Conservation (phyloP, 2,329 filamentous ascomycete genomes). For the Ceratocystis alfenasii region DNA sequence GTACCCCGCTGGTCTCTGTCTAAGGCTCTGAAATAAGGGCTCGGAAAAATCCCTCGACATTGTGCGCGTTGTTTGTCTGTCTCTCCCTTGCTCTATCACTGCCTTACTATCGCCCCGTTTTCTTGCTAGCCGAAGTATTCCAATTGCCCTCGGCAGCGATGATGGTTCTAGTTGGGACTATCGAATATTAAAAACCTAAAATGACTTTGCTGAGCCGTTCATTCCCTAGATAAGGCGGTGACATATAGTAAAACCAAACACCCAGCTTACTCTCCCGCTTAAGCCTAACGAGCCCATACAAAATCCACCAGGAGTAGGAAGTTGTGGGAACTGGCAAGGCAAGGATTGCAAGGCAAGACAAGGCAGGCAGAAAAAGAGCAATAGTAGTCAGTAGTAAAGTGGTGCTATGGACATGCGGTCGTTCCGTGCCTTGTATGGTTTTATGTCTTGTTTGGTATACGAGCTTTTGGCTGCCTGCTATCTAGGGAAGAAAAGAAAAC, state of each 20-base stretch:
- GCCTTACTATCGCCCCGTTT: background rate
- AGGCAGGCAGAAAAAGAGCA: background rate
- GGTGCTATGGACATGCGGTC: background rate
- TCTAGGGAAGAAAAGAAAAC: background rate
- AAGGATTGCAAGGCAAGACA: constrained; percentile 1
- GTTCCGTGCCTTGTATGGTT: constrained; percentile 4
- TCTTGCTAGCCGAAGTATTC: background rate
- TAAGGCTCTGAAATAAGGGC: background rate
- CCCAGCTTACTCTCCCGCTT: background rate
- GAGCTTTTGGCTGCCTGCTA: background rate
- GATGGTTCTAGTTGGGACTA: too few species aligned
- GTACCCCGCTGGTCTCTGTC: background rate
- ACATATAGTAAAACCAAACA: background rate
- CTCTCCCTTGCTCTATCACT: background rate
- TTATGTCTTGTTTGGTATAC: constrained; percentile 7
- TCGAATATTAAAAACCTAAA: too few species aligned
- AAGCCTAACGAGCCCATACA: background rate
- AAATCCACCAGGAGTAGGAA: constrained; percentile 3
- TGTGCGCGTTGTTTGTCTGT: background rate
- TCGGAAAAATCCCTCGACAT: constrained; percentile 3
- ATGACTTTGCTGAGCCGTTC: too few species aligned
- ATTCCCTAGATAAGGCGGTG: background rate
- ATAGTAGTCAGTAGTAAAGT: background rate
- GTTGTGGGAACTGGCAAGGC: constrained; percentile 4
- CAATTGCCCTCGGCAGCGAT: background rate